Evolutionary conservation across 2,329 filamentous ascomycete genomes (phyloP), one percentile per base, ranked within the genome.

Genomic region (Septoria linicola): DNA sequence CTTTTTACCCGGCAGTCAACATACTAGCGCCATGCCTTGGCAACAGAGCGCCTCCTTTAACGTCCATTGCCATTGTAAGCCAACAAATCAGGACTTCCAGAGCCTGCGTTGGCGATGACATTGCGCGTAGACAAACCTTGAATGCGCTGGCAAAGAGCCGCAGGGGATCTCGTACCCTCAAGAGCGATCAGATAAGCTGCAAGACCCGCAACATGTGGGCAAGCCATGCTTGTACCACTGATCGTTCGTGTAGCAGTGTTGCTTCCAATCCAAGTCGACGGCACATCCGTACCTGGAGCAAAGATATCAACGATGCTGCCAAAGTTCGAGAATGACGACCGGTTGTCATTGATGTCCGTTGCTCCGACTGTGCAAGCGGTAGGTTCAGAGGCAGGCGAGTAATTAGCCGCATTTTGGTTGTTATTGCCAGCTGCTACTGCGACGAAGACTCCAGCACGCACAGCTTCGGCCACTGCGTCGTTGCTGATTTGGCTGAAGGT

Each of bases 241-340:
- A 77, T 72, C 50, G 70, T 71, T 61, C 76, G 75, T 59, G 75
- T 73, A 34, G 73, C 71, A 36, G 68, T 72, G 55, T 67, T 68
- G 34, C 69, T 71, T 11, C 72, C 75, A 53, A 71, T 74, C 73
- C 74, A 80, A 8, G 78, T 64, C 27, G 73, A 77, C 8, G 76
- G 65, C 47, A 82, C 75, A 55, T 73, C 58, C 56, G 75, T 69
- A 25, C 80, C 80, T 2, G 80, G 79, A 14, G 70, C 71, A 37
- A 68, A 71, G 47, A 73, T 66, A 34, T 72, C 68, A 31, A 73
- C 66, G 13, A 59, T 61, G 10, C 64, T 49, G 7, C 71, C 71
- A 36, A 63, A 72, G 58, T 72, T 72, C 1, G 69, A 71, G 62
- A 72, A 73, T 17, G 60, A 63, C 8, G 72, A 67, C 17, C 65